Evolutionary conservation across 192 early-diverging fungal species (phyloP).

Genomic region (Geranomyces michiganensis): DNA sequence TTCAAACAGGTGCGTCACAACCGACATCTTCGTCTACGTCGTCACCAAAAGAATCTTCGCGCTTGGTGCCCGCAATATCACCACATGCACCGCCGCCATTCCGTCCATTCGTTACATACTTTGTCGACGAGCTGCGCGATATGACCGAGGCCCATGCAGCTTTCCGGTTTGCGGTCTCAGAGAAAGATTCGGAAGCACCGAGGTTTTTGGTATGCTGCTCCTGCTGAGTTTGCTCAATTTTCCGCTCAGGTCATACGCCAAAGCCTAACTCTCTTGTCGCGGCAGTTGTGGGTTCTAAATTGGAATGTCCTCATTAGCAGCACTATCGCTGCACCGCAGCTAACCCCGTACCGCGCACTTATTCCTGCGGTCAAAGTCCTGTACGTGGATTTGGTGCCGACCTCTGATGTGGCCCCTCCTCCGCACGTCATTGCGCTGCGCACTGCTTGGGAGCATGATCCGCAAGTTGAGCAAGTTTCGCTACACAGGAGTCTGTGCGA

Average conservation of each 20-base stretch:
- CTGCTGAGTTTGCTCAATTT: neutral
- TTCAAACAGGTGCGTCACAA: neutral
- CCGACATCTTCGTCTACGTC: neutral
- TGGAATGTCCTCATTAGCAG: conserved; percentile 28
- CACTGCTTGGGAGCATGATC: conserved; percentile 4
- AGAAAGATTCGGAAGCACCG: conserved; percentile 10
- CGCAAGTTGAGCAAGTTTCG: conserved; percentile 9
- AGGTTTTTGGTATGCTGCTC: conserved; percentile 30
- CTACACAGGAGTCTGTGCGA: conserved; percentile 19
- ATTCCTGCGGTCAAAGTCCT: conserved; percentile 9
- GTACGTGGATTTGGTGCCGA: neutral
- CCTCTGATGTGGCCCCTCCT: neutral
- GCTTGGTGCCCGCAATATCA: no score
- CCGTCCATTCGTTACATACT: conserved; percentile 23
- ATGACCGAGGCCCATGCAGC: conserved; percentile 43
- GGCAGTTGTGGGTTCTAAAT: conserved; percentile 42
- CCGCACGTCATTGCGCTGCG: neutral
- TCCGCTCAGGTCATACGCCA: neutral
- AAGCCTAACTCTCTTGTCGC: neutral
- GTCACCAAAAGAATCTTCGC: conserved; percentile 2
- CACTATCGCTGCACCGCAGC: neutral
- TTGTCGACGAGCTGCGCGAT: conserved; percentile 42
- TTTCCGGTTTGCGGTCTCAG: conserved; percentile 35
- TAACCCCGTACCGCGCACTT: neutral
- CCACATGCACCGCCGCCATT: neutral